Percentiles rank a stretch among this genome's conserved stretches.
These are phyloP conservation scores for Globisporangium irregulare DNA, from an alignment of 352 stramenopile species.

Conservation along the genomic window DNA sequence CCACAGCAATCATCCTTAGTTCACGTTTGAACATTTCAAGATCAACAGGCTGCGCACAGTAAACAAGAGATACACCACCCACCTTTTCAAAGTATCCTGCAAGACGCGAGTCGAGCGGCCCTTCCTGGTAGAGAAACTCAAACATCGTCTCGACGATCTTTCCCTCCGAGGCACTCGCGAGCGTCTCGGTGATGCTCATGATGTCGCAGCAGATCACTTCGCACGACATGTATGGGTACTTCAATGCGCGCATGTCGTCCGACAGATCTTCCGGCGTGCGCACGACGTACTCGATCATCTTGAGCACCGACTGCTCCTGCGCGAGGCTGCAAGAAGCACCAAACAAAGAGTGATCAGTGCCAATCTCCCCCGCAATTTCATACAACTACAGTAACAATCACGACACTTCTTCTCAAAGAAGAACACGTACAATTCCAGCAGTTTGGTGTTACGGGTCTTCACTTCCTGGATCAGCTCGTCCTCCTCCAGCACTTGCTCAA, in stretches of 20 bases:
- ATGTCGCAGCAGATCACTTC: conserved; percentile 98
- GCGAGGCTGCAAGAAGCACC: conserved; percentile 42
- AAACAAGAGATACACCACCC: background rate
- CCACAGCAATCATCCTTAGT: background rate
- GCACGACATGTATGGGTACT: conserved; percentile 98
- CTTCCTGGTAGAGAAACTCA: conserved; percentile 81
- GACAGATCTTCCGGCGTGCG: conserved; percentile 39
- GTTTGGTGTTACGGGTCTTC: conserved; percentile 92
- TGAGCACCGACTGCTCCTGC: conserved; percentile 56
- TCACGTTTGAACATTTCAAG: background rate
- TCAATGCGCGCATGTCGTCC: conserved; percentile 68
- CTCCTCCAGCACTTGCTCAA: conserved; percentile 93
- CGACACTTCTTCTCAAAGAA: background rate
- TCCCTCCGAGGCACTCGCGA: conserved; percentile 63
- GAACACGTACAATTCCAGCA: conserved; percentile 90
- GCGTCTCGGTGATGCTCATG: conserved; percentile 88
- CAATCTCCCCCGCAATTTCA: background rate
- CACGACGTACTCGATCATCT: conserved; percentile 82
- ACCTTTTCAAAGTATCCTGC: conserved; percentile 97
- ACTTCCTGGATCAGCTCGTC: conserved; percentile 98
- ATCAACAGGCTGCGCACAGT: background rate
- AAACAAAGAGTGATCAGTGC: background rate
- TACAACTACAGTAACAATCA: background rate
- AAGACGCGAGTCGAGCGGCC: conserved; percentile 89
- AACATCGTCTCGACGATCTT: conserved; percentile 91